Evolutionary conservation across 257 asterid species (phyloP), one percentile per base, ranked within the genome.

Genomic region (Striga asiatica): DNA sequence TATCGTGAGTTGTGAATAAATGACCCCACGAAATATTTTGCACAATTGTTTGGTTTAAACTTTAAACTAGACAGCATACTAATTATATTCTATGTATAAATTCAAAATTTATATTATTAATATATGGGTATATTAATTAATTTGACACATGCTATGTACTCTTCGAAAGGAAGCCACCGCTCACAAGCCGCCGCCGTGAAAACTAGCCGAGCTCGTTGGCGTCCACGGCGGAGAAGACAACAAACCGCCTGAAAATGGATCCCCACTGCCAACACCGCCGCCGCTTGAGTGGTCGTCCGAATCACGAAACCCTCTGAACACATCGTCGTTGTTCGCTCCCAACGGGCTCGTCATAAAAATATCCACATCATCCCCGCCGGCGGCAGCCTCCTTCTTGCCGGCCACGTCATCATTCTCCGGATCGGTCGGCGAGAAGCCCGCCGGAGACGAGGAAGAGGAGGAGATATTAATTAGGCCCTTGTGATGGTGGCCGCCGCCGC

Each of bases 211-310:
- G 76, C 67, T 24, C 54, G 71, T 29, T 31, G 73, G 66, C 4
- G 61, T 65, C 77, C 75, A 67, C n/a, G 75, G 73, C 60, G 75
- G 75, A 2, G 77, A 61, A 2, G 71, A 41, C 2, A 66, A 23
- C 51, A 54, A 38, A 31, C 72, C 66, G 18, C 66, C 8, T 19
- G 71, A 22, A 41, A 66, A 56, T 19, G 42, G 18, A 18, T 49
- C 66, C 11, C 28, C 74, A 22, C 53, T n/a, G n/a, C n/a, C n/a
- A n/a, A 7, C 39, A 22, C 70, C 66, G 19, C 60, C 61, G 8
- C 73, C 55, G 21, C 65, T 55, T 1, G 72, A 68, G 25, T 43
- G 39, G 56, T 67, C 55, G 48, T 61, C 69, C 3, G 67, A 61
- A 48, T 69, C 78, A 37, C 64, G 49, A 67, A 76, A 67, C 1